Evolutionary conservation across 2,329 filamentous ascomycete species (phyloP).

Genomic region (Penicillium digitatum): DNA sequence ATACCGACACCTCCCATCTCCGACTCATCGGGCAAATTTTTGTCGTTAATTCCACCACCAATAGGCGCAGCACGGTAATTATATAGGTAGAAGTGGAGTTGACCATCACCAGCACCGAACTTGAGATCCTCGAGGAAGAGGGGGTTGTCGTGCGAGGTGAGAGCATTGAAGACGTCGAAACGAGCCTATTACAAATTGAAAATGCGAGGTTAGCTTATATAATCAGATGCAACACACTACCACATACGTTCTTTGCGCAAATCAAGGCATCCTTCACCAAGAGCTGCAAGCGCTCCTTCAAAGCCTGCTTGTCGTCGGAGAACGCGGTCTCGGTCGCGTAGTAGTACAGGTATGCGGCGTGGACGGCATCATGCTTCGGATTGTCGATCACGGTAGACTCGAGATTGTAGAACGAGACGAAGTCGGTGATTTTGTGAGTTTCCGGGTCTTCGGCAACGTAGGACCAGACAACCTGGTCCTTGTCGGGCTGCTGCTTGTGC

Average conservation of each 20-base stretch:
- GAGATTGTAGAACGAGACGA: slow-evolving; percentile 94
- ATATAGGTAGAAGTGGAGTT: slow-evolving; percentile 95
- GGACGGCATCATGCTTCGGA: slow-evolving; percentile 71
- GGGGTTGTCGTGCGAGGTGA: slow-evolving; percentile 89
- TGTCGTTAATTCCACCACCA: slow-evolving; percentile 74
- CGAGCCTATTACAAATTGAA: slow-evolving; percentile 47
- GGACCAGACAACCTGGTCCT: slow-evolving; percentile 84
- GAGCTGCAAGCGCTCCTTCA: slow-evolving; percentile 75
- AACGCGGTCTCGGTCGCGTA: slow-evolving; percentile 84
- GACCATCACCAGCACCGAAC: slow-evolving; percentile 90
- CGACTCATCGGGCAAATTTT: slow-evolving; percentile 72
- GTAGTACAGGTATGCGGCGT: slow-evolving; percentile 94
- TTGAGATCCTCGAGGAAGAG: slow-evolving; percentile 92
- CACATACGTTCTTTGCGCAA: slow-evolving; percentile 68
- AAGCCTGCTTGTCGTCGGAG: slow-evolving; percentile 48
- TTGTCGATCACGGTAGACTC: slow-evolving; percentile 88
- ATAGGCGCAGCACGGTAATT: slow-evolving; percentile 91
- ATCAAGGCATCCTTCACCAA: slow-evolving; percentile 83
- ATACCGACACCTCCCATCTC: slow-evolving; percentile 82
- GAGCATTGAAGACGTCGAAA: slow-evolving; percentile 95
- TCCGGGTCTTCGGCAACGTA: slow-evolving; percentile 77
- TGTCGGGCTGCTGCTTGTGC: slow-evolving; percentile 59
- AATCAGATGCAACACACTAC: not conserved
- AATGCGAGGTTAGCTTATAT: not conserved
- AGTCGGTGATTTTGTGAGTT: slow-evolving; percentile 83